A percentile compares a stretch with the other conserved stretches of the same genome.
These are phyloP conservation scores for Tuber magnatum DNA, from an alignment of 495 filamentous ascomycete genomes.

Conservation along the genomic window DNA sequence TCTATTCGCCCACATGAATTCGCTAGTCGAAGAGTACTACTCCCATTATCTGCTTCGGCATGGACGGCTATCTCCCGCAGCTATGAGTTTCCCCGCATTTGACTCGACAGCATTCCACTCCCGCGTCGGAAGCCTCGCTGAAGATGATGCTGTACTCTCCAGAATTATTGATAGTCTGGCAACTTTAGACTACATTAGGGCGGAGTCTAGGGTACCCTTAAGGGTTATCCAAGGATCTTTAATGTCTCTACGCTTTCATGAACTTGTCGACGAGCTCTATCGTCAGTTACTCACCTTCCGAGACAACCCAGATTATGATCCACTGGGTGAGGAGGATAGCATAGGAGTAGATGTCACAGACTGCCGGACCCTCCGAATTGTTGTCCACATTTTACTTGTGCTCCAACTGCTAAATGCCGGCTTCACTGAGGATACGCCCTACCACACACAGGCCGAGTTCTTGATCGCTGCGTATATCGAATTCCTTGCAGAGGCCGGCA, in stretches of 20 bases:
- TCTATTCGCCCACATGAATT: conserved; percentile 84
- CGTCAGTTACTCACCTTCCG: conserved; percentile 25
- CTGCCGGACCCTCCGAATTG: conserved; percentile 47
- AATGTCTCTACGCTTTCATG: conserved; percentile 31
- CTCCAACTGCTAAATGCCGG: conserved; percentile 45
- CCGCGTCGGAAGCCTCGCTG: conserved; percentile 12
- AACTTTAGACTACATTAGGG: conserved; percentile 10
- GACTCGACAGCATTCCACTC: conserved; percentile 38
- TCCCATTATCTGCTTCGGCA: conserved; percentile 26
- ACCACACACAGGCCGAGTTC: conserved; percentile 47
- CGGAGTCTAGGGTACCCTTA: conserved; percentile 30
- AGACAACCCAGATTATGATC: conserved; percentile 32
- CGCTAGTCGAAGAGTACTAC: conserved; percentile 51
- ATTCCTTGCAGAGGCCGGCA: conserved; percentile 59
- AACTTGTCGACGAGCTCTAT: conserved; percentile 27
- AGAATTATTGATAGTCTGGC: conserved; percentile 39
- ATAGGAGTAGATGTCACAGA: conserved; percentile 31
- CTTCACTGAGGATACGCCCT: conserved; percentile 39
- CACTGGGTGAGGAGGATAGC: conserved; percentile 19
- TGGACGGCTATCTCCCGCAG: conserved; percentile 25
- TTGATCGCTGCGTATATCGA: conserved; percentile 75
- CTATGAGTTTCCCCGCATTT: conserved; percentile 36
- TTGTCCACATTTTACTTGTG: conserved; percentile 55
- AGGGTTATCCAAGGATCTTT: conserved; percentile 38
- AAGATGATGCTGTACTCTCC: conserved; percentile 30